These are phyloP conservation scores for Laburnicola sp. DNA, from an alignment of 2,329 filamentous ascomycete genomes.

Conservation along the genomic window DNA sequence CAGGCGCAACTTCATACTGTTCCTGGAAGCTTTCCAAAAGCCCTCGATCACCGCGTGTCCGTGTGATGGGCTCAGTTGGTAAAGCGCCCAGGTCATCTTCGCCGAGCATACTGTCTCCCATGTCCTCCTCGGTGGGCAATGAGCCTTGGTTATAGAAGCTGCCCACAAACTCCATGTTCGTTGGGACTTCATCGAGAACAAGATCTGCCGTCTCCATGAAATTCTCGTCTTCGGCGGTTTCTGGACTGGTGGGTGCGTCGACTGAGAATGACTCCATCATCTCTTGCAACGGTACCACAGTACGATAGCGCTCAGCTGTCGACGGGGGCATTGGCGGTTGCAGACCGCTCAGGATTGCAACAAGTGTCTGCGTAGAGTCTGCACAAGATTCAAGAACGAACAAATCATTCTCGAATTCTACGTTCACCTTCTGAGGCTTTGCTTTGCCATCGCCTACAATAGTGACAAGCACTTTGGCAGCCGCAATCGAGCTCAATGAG, in stretches of 20 bases:
- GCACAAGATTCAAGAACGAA: constrained; percentile 93
- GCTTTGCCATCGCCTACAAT: constrained; percentile 60
- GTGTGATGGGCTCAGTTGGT: constrained; percentile 34
- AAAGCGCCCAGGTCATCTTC: constrained; percentile 45
- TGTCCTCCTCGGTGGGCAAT: constrained; percentile 46
- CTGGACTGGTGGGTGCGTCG: constrained; percentile 70
- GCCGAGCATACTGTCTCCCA: constrained; percentile 48
- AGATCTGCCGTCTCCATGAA: constrained; percentile 46
- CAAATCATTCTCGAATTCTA: constrained; percentile 83
- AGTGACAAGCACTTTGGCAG: constrained; percentile 70
- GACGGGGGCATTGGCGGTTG: constrained; percentile 81
- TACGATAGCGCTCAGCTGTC: constrained; percentile 82
- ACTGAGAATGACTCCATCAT: constrained; percentile 88
- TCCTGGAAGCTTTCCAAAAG: constrained; percentile 58
- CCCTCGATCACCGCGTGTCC: constrained; percentile 40
- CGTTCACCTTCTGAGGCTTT: constrained; percentile 68
- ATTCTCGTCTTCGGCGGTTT: constrained; percentile 57
- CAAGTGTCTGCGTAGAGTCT: constrained; percentile 92
- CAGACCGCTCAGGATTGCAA: constrained; percentile 75
- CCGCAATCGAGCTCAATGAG: constrained; percentile 82
- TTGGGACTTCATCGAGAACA: constrained; percentile 47
- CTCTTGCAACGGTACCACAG: constrained; percentile 82
- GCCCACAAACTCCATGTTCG: constrained; percentile 54
- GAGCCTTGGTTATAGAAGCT: constrained; percentile 57
- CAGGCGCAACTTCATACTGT: constrained; percentile 58